Conservation (phyloP, 352 stramenopile species). For the Bremia lactucae region DNA sequence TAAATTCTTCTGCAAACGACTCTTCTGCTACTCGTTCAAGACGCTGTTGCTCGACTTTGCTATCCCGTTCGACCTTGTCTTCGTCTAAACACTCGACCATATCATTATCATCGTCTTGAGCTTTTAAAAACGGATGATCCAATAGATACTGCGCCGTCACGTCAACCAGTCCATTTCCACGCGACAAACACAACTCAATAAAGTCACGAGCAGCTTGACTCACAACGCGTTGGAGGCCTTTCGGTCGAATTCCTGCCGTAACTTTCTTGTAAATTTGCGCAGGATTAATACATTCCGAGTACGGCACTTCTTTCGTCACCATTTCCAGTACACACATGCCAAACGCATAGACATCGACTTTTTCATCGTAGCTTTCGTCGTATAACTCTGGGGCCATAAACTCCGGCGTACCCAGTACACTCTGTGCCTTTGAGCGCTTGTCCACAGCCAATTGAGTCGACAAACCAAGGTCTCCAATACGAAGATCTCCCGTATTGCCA, state of each 20-base stretch:
- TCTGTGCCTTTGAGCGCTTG: slow-evolving; percentile 74
- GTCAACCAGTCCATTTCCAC: slow-evolving; percentile 68
- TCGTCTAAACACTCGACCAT: slow-evolving; percentile 68
- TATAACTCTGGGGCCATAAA: slow-evolving; percentile 99
- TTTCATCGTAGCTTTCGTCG: slow-evolving; percentile 97
- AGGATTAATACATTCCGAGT: slow-evolving; percentile 91
- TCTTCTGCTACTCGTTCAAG: slow-evolving; percentile 45
- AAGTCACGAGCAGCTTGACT: slow-evolving; percentile 69
- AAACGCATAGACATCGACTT: slow-evolving; percentile 97
- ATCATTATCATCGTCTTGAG: slow-evolving; percentile 64
- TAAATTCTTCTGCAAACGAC: slow-evolving; percentile 53
- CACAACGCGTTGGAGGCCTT: slow-evolving; percentile 58
- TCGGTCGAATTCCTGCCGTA: slow-evolving; percentile 69
- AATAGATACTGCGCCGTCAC: slow-evolving; percentile 76
- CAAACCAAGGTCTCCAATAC: slow-evolving; percentile 95
- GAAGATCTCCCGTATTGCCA: slow-evolving; percentile 93
- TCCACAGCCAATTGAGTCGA: slow-evolving; percentile 73
- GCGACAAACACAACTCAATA: slow-evolving; percentile 75
- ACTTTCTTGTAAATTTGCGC: slow-evolving; percentile 90
- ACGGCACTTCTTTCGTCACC: slow-evolving; percentile 97
- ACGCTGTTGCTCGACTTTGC: slow-evolving; percentile 35
- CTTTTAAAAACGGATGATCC: slow-evolving; percentile 65
- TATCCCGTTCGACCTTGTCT: slow-evolving; percentile 49
- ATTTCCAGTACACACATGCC: slow-evolving; percentile 99
- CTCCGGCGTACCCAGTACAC: slow-evolving; percentile 96